phyloP scores from a whole-genome alignment of 148 eudicot genomes.

The Hydrangea macrophylla region DNA sequence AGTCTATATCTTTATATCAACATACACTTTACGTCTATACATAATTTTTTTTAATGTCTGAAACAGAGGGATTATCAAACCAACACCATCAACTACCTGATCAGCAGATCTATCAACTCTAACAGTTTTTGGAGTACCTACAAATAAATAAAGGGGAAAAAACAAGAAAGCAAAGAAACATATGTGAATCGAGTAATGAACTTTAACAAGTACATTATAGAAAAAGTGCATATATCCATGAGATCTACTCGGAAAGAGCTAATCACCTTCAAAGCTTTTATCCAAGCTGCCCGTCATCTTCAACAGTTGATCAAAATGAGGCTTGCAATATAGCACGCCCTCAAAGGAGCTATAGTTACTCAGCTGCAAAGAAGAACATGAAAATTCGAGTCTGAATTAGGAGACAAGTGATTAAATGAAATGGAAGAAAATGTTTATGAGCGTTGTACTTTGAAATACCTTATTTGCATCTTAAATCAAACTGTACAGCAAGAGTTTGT shows the following conservation, averaged over 20 bases:
- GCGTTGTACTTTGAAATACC: no score
- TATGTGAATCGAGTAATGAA: neutral
- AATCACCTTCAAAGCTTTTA: constrained; percentile 84
- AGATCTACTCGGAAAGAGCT: neutral
- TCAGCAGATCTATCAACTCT: constrained; percentile 59
- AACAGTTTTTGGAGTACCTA: constrained; percentile 69
- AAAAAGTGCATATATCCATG: neutral
- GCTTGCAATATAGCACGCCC: constrained; percentile 88
- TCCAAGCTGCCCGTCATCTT: constrained; percentile 93
- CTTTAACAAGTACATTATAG: neutral
- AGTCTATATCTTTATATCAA: no score
- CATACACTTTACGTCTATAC: neutral
- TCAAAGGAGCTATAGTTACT: constrained; percentile 75
- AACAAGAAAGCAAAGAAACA: constrained; percentile 2
- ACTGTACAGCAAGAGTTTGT: no score
- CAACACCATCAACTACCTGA: constrained; percentile 30
- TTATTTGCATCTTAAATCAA: no score
- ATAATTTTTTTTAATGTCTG: no score
- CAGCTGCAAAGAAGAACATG: constrained; percentile 49
- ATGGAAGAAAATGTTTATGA: neutral
- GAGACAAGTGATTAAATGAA: neutral
- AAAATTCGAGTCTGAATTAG: neutral
- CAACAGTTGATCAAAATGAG: constrained; percentile 84
- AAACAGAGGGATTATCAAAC: neutral
- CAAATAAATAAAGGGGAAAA: neutral